Evolutionary conservation across 164 flowering plant species (phyloP).

Genomic region (Macadamia integrifolia): DNA sequence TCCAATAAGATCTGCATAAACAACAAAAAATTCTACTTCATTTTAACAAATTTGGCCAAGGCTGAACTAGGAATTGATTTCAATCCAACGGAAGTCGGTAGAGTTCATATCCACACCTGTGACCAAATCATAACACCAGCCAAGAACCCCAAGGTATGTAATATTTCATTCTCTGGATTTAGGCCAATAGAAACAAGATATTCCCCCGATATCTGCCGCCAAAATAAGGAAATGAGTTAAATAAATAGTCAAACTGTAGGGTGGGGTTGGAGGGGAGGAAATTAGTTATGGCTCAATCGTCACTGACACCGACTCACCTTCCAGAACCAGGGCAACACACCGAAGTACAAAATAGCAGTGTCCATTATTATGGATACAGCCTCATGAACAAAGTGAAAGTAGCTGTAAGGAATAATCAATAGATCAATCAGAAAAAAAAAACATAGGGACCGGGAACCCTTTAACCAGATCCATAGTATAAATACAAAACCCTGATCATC

Average conservation of each 20-base stretch:
- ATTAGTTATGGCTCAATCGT: neutral
- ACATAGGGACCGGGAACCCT: neutral
- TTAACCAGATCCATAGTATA: neutral
- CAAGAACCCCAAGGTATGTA: conserved; percentile 80
- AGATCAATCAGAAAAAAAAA: neutral
- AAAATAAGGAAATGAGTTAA: conserved; percentile 5
- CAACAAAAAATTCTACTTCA: neutral
- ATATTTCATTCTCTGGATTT: conserved; percentile 72
- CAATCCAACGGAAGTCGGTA: neutral
- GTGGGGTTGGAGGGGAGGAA: neutral
- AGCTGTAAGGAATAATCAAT: conserved; percentile 39
- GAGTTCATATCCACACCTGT: conserved; percentile 45
- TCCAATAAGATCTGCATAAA: too few species aligned
- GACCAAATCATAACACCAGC: conserved; percentile 92
- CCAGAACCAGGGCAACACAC: conserved; percentile 97
- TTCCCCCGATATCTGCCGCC: conserved; percentile 67
- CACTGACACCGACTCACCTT: conserved; percentile 54
- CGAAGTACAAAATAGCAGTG: conserved; percentile 65
- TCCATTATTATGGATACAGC: conserved; percentile 72
- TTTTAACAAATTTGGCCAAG: neutral
- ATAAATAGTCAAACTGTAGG: neutral
- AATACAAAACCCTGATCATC: neutral
- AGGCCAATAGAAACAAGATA: conserved; percentile 52
- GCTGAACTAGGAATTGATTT: neutral
- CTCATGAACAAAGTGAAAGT: conserved; percentile 84